These are phyloP conservation scores for Glebionis coronaria DNA, from an alignment of 129 eudicot genomes.

Conservation along the genomic window DNA sequence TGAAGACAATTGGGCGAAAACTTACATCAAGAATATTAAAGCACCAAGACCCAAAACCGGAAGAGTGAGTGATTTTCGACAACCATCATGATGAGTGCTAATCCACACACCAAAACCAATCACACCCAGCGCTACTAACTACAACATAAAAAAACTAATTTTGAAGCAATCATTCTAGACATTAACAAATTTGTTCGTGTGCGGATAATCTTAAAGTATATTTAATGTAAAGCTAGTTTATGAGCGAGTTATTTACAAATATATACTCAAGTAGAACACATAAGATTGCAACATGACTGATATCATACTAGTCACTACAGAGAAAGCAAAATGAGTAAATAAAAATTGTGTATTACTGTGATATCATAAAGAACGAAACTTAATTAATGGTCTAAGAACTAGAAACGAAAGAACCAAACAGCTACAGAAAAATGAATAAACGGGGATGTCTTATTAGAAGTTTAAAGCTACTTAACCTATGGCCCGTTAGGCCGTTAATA, in stretches of 20 bases:
- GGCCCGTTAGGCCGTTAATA: no score
- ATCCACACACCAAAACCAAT: constrained; percentile 92
- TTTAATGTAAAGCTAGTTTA: neutral
- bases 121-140: constrained; percentile 83
- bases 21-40: constrained; percentile 65
- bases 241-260: neutral
- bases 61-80: constrained; percentile 85
- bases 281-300: neutral
- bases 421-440: constrained; percentile 1
- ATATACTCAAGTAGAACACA: neutral
- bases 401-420: constrained; percentile 12
- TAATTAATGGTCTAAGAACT: constrained; percentile 5
- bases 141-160: constrained; percentile 7
- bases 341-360: neutral
- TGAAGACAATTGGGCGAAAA: constrained; percentile 11
- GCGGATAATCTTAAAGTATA: no score
- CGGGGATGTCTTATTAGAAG: neutral
- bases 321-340: neutral
- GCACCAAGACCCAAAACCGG: constrained; percentile 89
- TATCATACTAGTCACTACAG: neutral
- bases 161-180: neutral
- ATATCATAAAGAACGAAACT: constrained; percentile 3
- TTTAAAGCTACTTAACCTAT: no score
- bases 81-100: constrained; percentile 74
- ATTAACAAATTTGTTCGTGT: constrained; percentile 1